Percentiles rank a stretch among this genome's conserved stretches.
Conservation (phyloP, 192 early-diverging fungal genomes). For the Coemansia sp. region DNA sequence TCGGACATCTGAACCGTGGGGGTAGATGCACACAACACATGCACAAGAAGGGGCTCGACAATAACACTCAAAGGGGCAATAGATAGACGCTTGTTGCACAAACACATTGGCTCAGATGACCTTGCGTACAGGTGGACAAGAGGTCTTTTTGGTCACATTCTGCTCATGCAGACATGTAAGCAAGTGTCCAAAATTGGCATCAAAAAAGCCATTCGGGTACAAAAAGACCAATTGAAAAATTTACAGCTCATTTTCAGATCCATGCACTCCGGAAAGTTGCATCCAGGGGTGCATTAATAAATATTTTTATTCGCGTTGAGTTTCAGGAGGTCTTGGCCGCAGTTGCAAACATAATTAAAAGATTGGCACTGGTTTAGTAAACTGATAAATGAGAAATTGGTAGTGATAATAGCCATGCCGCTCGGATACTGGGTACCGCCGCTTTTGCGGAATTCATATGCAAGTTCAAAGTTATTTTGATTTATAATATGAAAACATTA, state of each 20-base stretch:
- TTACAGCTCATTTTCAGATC: conserved; percentile 1
- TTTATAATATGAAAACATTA: neutral
- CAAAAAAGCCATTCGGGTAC: conserved; percentile 1
- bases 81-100: neutral
- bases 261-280: neutral
- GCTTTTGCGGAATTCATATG: neutral
- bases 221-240: conserved; percentile 5
- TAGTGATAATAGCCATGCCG: no score
- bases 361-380: no score
- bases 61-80: neutral
- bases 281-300: neutral
- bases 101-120: conserved; percentile 1
- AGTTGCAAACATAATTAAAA: no score
- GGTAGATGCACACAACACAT: neutral
- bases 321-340: no score
- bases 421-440: no score
- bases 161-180: neutral
- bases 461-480: neutral
- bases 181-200: neutral
- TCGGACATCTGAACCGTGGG: neutral
- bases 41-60: neutral
- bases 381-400: no score
- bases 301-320: neutral
- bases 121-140: neutral
- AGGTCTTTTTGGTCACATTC: neutral